A percentile compares a stretch with the other conserved stretches of the same genome.
These are phyloP conservation scores for Tylopilus sp. DNA, from an alignment of 768 basidiomycete species.

Conservation along the genomic window DNA sequence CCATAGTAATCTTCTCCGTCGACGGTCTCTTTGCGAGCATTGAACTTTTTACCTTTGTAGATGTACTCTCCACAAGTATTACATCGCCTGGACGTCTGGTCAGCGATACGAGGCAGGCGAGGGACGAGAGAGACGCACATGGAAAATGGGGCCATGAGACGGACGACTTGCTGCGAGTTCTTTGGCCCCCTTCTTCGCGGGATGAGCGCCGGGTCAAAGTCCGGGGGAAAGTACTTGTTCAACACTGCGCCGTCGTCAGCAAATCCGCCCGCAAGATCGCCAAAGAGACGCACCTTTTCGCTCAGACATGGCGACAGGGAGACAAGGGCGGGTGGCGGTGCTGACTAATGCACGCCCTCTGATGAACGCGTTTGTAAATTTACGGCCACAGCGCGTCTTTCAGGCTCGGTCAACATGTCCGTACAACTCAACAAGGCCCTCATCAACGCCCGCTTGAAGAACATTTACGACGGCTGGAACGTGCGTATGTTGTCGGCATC, in stretches of 20 bases:
- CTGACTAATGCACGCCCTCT: conserved; percentile 28
- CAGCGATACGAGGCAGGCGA: not conserved
- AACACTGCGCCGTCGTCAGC: conserved; percentile 51
- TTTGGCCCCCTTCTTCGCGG: conserved; percentile 85
- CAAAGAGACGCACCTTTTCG: conserved; percentile 59
- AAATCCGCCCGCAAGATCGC: not conserved
- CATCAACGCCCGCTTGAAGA: conserved; percentile 56
- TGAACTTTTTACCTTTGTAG: conserved; percentile 99
- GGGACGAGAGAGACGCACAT: conserved; percentile 55
- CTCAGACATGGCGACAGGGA: conserved; percentile 59
- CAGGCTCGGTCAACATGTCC: conserved; percentile 42
- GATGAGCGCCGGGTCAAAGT: conserved; percentile 97
- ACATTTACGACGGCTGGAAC: conserved; percentile 60
- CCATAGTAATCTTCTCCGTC: conserved; percentile 97
- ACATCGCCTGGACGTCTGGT: conserved; percentile 59
- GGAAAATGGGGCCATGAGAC: conserved; percentile 98
- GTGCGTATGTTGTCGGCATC: conserved; percentile 36
- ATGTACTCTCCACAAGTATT: conserved; percentile 98
- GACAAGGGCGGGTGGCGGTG: conserved; percentile 10
- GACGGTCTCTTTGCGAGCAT: conserved; percentile 97
- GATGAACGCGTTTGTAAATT: conserved; percentile 33
- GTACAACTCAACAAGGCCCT: conserved; percentile 68
- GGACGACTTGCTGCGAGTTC: conserved; percentile 95
- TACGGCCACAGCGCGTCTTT: conserved; percentile 11
- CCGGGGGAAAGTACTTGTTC: conserved; percentile 96